phyloP scores from a whole-genome alignment of 1,284 basidiomycete species.

The Ustilago trichophora region DNA sequence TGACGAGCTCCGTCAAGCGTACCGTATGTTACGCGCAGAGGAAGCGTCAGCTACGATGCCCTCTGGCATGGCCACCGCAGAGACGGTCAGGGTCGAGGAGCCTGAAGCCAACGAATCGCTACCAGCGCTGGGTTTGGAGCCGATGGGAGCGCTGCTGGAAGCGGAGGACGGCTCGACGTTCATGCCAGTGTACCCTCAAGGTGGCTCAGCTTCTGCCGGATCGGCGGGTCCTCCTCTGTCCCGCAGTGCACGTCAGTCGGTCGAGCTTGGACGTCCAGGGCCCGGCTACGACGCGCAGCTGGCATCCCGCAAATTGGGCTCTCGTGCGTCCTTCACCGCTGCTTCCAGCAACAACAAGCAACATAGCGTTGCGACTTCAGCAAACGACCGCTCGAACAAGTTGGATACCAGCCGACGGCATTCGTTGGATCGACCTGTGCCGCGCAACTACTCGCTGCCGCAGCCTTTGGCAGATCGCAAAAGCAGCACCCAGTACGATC shows the following conservation, averaged over 20 bases:
- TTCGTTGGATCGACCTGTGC: constrained; percentile 8
- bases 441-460: constrained; percentile 36
- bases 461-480: constrained; percentile 5
- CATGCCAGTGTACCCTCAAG: constrained; percentile 13
- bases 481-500: neutral
- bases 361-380: neutral
- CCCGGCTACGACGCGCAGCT: neutral
- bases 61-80: no score
- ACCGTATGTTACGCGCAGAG: constrained; percentile 18
- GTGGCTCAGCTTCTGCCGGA: neutral
- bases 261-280: constrained; percentile 5
- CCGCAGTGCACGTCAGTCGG: constrained; percentile 18
- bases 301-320: neutral
- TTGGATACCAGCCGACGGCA: constrained; percentile 3
- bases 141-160: constrained; percentile 17
- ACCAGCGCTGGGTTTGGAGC: neutral
- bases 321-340: constrained; percentile 9
- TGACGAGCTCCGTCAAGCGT: constrained; percentile 30
- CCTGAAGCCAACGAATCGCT: neutral
- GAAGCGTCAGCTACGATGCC: no score
- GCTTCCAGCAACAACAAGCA: neutral
- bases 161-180: constrained; percentile 34
- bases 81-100: no score
- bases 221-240: constrained; percentile 11
- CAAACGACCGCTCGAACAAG: neutral